A percentile compares a stretch with the other conserved stretches of the same genome.
phyloP scores from a whole-genome alignment of 345 rosid genomes.

The Salix dunnii region DNA sequence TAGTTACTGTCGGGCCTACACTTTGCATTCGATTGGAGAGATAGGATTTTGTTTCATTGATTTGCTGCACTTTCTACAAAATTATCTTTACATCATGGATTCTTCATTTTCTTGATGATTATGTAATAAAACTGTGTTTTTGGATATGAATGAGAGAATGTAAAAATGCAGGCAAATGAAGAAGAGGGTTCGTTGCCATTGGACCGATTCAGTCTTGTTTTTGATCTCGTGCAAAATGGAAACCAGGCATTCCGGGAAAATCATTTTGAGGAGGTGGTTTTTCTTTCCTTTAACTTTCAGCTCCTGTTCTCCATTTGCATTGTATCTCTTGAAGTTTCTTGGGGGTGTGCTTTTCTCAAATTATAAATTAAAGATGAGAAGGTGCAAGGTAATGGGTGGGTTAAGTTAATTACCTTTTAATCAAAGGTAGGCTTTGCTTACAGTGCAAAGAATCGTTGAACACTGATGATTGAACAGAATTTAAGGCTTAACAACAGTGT shows the following conservation, averaged over 20 bases:
- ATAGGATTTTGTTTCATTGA: not conserved
- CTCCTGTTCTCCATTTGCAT: not conserved
- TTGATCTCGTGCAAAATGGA: constrained; percentile 61
- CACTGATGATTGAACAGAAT: not conserved
- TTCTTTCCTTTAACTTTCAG: not conserved
- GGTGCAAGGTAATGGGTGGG: not conserved
- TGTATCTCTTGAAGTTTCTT: not conserved
- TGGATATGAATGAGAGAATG: constrained; percentile 10
- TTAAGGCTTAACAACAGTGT: not conserved
- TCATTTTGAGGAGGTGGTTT: constrained; percentile 64
- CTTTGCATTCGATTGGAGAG: not conserved
- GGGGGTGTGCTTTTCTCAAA: too few species aligned
- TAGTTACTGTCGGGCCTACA: not conserved
- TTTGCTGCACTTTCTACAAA: not conserved
- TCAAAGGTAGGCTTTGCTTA: not conserved
- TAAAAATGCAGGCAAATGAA: constrained; percentile 54
- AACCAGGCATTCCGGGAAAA: constrained; percentile 62
- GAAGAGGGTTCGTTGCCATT: constrained; percentile 59
- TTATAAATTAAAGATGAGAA: not conserved
- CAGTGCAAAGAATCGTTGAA: not conserved
- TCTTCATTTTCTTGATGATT: not conserved
- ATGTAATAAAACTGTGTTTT: constrained; percentile 2
- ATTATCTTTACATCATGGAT: not conserved
- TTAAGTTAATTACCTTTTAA: not conserved
- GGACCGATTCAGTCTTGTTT: constrained; percentile 58